phyloP scores from a whole-genome alignment of 148 eudicot genomes.

The Heliamphora exappendiculata region DNA sequence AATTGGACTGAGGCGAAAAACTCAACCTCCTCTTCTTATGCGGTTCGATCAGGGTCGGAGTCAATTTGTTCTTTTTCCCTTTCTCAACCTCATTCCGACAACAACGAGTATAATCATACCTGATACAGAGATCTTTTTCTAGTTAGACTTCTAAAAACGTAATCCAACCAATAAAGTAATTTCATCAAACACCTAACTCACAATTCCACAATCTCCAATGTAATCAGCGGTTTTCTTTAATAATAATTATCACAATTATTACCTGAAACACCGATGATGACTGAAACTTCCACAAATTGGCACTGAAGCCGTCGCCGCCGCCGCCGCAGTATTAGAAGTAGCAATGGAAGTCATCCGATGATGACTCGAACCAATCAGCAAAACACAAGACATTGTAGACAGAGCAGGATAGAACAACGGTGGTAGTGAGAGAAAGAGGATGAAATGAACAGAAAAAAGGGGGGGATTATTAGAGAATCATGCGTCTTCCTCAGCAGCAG shows the following conservation, averaged over 20 bases:
- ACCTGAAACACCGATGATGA: conserved; percentile 15
- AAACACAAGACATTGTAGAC: conserved; percentile 21
- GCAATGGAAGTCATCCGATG: conserved; percentile 5
- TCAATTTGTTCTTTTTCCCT: conserved; percentile 14
- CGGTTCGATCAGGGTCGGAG: not conserved
- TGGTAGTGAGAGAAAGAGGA: not conserved
- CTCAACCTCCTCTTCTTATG: conserved; percentile 23
- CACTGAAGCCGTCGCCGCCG: not conserved
- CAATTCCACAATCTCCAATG: not conserved
- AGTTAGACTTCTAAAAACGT: not conserved
- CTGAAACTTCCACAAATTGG: conserved; percentile 14
- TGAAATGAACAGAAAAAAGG: not conserved
- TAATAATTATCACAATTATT: not conserved
- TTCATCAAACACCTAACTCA: not conserved
- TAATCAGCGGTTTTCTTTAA: not conserved
- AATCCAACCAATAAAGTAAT: no score
- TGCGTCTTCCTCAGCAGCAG: conserved; percentile 1
- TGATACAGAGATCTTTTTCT: conserved; percentile 12
- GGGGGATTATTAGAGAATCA: not conserved
- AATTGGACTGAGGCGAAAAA: conserved; percentile 31
- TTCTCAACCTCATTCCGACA: conserved; percentile 20
- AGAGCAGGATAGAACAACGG: not conserved
- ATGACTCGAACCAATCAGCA: conserved; percentile 6
- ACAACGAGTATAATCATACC: conserved; percentile 24
- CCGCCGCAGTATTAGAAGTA: conserved; percentile 12